Percentiles rank a stretch among this genome's conserved stretches.
These are phyloP conservation scores for Phlyctochytrium planicorne DNA, from an alignment of 192 early-diverging fungal genomes.

Conservation along the genomic window DNA sequence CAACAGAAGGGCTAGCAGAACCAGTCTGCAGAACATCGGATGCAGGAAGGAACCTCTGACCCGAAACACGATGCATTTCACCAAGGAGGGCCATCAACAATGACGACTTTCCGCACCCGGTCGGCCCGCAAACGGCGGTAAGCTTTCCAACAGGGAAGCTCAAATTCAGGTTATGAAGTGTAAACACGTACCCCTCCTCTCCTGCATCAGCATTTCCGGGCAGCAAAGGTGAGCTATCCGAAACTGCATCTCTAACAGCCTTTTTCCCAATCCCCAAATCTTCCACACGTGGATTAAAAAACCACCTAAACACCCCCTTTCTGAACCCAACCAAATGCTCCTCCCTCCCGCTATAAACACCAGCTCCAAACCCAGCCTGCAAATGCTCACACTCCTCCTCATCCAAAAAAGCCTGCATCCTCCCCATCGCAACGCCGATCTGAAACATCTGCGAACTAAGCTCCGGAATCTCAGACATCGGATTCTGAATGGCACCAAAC, in stretches of 20 bases:
- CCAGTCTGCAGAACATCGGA: too few relatives aligned
- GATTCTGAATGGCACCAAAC: constrained; percentile 59
- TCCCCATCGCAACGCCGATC: constrained; percentile 17
- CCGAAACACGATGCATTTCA: constrained; percentile 62
- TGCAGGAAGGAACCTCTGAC: constrained; percentile 33
- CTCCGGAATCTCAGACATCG: constrained; percentile 53
- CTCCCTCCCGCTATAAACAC: too few relatives aligned
- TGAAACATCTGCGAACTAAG: constrained; percentile 50
- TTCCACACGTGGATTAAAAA: too few relatives aligned
- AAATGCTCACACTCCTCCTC: constrained; percentile 19
- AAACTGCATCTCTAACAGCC: not conserved
- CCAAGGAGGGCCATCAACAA: constrained; percentile 79
- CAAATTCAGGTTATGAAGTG: constrained; percentile 8
- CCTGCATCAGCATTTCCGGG: not conserved
- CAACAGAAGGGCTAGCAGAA: too few relatives aligned
- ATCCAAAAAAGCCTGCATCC: constrained; percentile 22
- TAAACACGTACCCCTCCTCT: not conserved
- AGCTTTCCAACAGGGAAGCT: constrained; percentile 7
- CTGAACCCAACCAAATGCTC: too few relatives aligned
- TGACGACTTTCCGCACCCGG: constrained; percentile 84
- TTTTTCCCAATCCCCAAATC: too few relatives aligned
- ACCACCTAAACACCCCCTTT: not conserved
- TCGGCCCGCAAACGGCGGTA: constrained; percentile 74
- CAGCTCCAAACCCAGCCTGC: too few relatives aligned
- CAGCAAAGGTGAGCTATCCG: constrained; percentile 13